phyloP scores from a whole-genome alignment of 2,329 filamentous ascomycete genomes.

The Juglanconis juglandina region DNA sequence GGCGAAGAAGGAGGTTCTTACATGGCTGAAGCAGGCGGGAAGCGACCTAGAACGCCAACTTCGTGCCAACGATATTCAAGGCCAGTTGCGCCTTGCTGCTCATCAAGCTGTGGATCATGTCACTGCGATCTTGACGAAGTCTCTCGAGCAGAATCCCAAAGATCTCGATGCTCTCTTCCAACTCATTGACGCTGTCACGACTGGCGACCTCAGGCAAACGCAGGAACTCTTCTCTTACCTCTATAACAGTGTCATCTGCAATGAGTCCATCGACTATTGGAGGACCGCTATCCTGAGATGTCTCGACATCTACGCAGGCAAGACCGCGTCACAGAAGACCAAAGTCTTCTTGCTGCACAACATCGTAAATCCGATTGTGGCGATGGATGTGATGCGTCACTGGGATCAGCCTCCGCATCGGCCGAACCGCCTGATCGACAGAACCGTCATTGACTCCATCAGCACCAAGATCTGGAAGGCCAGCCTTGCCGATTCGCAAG shows the following conservation, averaged over 20 bases:
- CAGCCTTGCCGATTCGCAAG: slow-evolving; percentile 74
- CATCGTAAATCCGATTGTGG: slow-evolving; percentile 91
- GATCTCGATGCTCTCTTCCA: slow-evolving; percentile 82
- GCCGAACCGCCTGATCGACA: slow-evolving; percentile 70
- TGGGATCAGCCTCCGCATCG: slow-evolving; percentile 60
- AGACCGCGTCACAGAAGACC: slow-evolving; percentile 76
- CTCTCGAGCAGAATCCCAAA: slow-evolving; percentile 69
- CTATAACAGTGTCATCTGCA: slow-evolving; percentile 79
- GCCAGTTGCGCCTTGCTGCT: slow-evolving; percentile 73
- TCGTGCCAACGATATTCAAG: slow-evolving; percentile 64
- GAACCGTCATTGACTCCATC: slow-evolving; percentile 81
- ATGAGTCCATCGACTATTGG: slow-evolving; percentile 81
- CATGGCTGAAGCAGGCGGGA: slow-evolving; percentile 63
- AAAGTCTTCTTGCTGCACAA: slow-evolving; percentile 92
- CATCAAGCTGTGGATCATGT: slow-evolving; percentile 87
- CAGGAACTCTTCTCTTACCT: slow-evolving; percentile 78
- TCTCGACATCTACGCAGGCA: slow-evolving; percentile 80
- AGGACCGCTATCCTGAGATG: slow-evolving; percentile 78
- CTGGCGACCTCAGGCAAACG: slow-evolving; percentile 74
- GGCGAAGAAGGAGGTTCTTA: slow-evolving; percentile 58
- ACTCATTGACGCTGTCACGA: slow-evolving; percentile 78
- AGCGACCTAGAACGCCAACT: slow-evolving; percentile 76
- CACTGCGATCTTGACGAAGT: slow-evolving; percentile 78
- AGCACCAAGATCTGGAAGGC: slow-evolving; percentile 93
- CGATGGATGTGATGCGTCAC: slow-evolving; percentile 89